These are phyloP conservation scores for Starmerella vaccinii DNA, from an alignment of 805 yeast species.

Conservation along the genomic window DNA sequence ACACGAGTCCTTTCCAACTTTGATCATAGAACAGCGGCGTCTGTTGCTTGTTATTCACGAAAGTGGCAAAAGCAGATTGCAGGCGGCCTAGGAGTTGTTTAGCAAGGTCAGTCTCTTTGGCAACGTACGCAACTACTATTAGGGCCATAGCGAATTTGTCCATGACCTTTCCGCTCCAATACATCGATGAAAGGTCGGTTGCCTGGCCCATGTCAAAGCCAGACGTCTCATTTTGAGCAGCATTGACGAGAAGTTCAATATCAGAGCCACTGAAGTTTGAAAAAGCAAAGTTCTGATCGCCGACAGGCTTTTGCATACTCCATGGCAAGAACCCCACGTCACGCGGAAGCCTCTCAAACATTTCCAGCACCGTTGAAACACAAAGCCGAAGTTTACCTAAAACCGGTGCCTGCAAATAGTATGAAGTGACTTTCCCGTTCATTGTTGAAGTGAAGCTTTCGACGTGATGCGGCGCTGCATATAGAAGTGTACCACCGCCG, in stretches of 20 bases:
- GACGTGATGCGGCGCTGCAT: constrained; percentile 62
- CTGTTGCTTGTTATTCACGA: constrained; percentile 56
- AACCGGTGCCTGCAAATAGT: constrained; percentile 41
- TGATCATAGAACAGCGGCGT: constrained; percentile 70
- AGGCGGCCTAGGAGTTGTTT: constrained; percentile 43
- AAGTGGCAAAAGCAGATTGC: constrained; percentile 59
- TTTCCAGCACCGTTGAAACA: constrained; percentile 29
- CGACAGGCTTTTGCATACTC: constrained; percentile 31
- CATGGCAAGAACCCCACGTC: constrained; percentile 49
- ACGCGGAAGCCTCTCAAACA: constrained; percentile 36
- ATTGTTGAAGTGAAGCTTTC: constrained; percentile 36
- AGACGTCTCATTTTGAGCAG: constrained; percentile 43
- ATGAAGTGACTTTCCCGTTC: constrained; percentile 29
- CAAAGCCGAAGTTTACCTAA: constrained; percentile 35
- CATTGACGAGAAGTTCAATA: constrained; percentile 34
- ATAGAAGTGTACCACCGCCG: constrained; percentile 39
- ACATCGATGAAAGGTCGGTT: constrained; percentile 72
- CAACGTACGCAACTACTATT: constrained; percentile 56
- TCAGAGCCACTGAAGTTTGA: constrained; percentile 36
- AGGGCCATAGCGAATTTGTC: constrained; percentile 84
- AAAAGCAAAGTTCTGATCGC: constrained; percentile 32
- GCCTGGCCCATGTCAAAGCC: constrained; percentile 42
- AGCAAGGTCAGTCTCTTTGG: constrained; percentile 48
- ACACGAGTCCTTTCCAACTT: constrained; percentile 41
- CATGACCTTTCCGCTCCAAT: constrained; percentile 75